Evolutionary conservation across 2,329 filamentous ascomycete species (phyloP).

Genomic region (Dothideomycetes sp.): DNA sequence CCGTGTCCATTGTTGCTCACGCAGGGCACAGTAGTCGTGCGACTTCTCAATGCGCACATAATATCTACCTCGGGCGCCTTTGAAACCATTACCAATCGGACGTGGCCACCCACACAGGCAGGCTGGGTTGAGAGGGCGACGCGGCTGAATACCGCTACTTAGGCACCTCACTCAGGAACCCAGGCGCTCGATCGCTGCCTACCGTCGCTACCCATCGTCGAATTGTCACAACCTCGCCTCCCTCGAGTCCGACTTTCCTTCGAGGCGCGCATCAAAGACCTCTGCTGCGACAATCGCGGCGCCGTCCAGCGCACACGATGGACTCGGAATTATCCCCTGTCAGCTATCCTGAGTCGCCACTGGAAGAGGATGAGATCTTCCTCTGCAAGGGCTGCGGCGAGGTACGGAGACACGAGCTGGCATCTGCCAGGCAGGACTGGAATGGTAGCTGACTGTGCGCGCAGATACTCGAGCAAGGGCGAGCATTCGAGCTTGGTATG

Average conservation of each 20-base stretch:
- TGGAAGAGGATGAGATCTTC: slow-evolving; percentile 67
- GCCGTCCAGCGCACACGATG: no score
- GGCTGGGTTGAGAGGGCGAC: neutral
- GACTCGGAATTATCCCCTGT: neutral
- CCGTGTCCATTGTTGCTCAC: no score
- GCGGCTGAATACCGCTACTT: neutral
- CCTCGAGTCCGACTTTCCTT: no score
- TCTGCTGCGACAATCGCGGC: neutral
- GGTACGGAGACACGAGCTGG: slow-evolving; percentile 37
- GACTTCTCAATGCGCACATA: neutral
- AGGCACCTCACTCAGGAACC: neutral
- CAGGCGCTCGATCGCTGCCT: neutral
- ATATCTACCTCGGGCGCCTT: neutral
- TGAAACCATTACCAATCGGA: no score
- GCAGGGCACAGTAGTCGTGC: no score
- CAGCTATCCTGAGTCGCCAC: slow-evolving; percentile 42
- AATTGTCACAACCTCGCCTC: no score
- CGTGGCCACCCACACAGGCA: neutral
- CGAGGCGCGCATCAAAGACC: no score
- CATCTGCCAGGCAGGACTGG: neutral
- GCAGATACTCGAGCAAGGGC: slow-evolving; percentile 95
- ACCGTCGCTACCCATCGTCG: neutral
- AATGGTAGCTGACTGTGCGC: slow-evolving; percentile 8
- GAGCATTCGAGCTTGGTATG: slow-evolving; percentile 92
- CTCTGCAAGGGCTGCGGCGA: slow-evolving; percentile 91